Evolutionary conservation across 2,329 filamentous ascomycete genomes (phyloP).

Genomic region (Clarireedia homoeocarpa): DNA sequence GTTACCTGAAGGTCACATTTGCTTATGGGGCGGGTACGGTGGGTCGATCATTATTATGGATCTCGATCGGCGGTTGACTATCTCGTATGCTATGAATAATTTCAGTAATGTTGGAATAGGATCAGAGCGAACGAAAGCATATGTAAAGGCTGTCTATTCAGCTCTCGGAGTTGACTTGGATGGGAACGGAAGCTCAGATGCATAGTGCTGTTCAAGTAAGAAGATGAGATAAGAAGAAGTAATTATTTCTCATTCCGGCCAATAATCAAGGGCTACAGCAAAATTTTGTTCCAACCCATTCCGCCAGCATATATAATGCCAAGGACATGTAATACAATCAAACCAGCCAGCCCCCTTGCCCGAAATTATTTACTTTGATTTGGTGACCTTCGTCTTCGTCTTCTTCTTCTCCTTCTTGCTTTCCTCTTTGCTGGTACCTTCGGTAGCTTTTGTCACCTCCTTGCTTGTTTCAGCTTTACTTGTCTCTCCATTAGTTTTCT

Average conservation of each 20-base stretch:
- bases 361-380: conserved; percentile 2
- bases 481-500: conserved; percentile 1
- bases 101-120: conserved; percentile 26
- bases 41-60: conserved; percentile 39
- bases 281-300: background rate
- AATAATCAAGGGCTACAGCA: background rate
- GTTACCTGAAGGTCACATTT: conserved; percentile 29
- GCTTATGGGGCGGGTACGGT: conserved; percentile 40
- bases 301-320: conserved; percentile 1
- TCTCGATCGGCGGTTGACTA: conserved; percentile 34
- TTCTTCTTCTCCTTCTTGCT: conserved; percentile 6
- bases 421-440: background rate
- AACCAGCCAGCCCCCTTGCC: background rate
- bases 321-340: background rate
- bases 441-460: background rate
- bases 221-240: too few species aligned
- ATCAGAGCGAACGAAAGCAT: background rate
- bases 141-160: conserved; percentile 7
- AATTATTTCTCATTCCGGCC: background rate
- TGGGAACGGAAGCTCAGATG: too few species aligned
- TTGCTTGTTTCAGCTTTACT: background rate
- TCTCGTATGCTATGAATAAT: conserved; percentile 40
- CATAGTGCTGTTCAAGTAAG: too few species aligned
- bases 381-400: conserved; percentile 5
- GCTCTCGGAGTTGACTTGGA: background rate